These are phyloP conservation scores for Acanthamoeba lenticulata DNA, from an alignment of 208 protist species.

Conservation along the genomic window DNA sequence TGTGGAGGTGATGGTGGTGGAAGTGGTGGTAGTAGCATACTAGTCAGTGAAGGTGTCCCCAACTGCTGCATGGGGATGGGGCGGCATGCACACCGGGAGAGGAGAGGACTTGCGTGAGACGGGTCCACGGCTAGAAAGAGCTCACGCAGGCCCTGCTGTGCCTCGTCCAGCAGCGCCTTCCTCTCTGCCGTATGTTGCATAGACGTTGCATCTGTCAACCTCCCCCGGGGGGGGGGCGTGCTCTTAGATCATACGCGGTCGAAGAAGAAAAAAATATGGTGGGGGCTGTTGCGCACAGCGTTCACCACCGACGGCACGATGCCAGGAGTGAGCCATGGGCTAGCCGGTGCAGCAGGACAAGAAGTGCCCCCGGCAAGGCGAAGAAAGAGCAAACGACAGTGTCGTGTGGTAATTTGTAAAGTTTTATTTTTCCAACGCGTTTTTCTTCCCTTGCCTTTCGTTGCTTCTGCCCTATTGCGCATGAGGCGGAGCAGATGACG, in stretches of 20 bases:
- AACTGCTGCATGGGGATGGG: neutral
- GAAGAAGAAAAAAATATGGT: neutral
- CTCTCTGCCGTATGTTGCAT: slow-evolving; percentile 32
- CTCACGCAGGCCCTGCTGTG: neutral
- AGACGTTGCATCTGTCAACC: slow-evolving; percentile 11
- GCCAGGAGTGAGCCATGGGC: neutral
- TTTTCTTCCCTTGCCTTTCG: too few species aligned
- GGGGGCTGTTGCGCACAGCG: neutral
- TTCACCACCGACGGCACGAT: slow-evolving; percentile 44
- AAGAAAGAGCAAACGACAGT: neutral
- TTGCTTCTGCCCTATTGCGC: too few species aligned
- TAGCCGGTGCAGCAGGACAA: too few species aligned
- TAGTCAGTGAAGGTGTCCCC: too few species aligned
- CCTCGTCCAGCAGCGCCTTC: slow-evolving; percentile 1
- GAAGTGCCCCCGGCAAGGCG: neutral
- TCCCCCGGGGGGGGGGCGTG: neutral
- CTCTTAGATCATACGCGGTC: neutral
- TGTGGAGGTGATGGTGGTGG: too few species aligned
- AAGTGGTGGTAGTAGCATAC: too few species aligned
- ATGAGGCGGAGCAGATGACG: too few species aligned
- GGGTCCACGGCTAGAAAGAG: neutral
- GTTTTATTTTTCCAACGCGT: too few species aligned
- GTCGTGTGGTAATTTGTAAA: too few species aligned
- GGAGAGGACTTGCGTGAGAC: neutral
- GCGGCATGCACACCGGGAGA: neutral